A percentile compares a stretch with the other conserved stretches of the same genome.
Evolutionary conservation across 169 alveolate genomes (phyloP).

Genomic region (Eimeria maxima): DNA sequence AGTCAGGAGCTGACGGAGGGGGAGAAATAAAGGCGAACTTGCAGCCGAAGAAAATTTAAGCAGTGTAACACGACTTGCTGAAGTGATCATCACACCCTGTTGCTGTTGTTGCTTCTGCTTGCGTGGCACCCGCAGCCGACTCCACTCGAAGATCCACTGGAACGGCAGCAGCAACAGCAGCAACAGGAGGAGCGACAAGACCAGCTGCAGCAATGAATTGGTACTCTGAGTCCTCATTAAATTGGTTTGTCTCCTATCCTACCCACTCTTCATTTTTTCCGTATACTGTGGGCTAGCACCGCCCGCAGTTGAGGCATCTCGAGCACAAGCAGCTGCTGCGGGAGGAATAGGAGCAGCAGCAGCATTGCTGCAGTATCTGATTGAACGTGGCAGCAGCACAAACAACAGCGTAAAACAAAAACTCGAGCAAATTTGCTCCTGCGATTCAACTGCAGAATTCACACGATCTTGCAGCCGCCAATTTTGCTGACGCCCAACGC

Average conservation of each 20-base stretch:
- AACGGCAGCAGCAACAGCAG: slow-evolving; percentile 29
- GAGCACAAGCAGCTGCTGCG: slow-evolving; percentile 28
- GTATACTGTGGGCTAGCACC: neutral
- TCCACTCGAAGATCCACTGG: slow-evolving; percentile 10
- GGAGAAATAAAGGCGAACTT: neutral
- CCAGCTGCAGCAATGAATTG: neutral
- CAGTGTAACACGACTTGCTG: neutral
- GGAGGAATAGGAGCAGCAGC: slow-evolving; percentile 1
- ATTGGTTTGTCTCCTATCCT: neutral
- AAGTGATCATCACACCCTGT: neutral
- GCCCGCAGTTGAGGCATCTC: neutral
- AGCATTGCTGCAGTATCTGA: neutral
- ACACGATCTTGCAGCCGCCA: neutral
- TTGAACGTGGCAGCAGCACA: neutral
- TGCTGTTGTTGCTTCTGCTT: neutral
- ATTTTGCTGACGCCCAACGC: neutral
- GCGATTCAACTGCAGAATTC: neutral
- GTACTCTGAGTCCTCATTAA: neutral
- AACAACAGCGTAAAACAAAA: neutral
- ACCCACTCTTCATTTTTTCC: neutral
- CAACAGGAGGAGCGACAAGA: neutral
- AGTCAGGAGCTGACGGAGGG: neutral
- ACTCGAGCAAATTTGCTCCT: neutral
- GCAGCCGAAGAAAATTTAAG: neutral
- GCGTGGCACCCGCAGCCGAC: slow-evolving; percentile 28